Percentiles rank a stretch among this genome's conserved stretches.
phyloP scores from a whole-genome alignment of 164 flowering plant genomes.

The Euptelea pleiosperma region DNA sequence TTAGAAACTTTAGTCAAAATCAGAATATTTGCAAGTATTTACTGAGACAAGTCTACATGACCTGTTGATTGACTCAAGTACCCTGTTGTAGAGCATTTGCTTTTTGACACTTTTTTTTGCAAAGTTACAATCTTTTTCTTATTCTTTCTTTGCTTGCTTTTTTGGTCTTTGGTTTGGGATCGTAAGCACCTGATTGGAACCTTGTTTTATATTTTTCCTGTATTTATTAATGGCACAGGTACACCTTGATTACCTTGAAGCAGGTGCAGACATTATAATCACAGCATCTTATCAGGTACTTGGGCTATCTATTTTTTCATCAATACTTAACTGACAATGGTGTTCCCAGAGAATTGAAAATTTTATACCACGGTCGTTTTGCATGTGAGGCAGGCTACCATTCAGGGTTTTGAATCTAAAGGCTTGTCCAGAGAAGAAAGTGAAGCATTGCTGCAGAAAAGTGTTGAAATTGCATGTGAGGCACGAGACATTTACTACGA shows the following conservation, averaged over 20 bases:
- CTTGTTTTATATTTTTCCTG: not conserved
- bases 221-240: slow-evolving; percentile 35
- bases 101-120: too few species aligned
- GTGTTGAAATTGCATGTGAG: slow-evolving; percentile 59
- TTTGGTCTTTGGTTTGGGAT: too few species aligned
- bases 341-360: not conserved
- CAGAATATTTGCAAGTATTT: too few species aligned
- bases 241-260: slow-evolving; percentile 78
- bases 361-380: not conserved
- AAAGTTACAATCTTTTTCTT: too few species aligned
- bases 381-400: slow-evolving; percentile 40
- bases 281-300: slow-evolving; percentile 74
- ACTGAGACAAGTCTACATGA: too few species aligned
- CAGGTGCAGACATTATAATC: slow-evolving; percentile 69
- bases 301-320: not conserved
- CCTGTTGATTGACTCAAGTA: too few species aligned
- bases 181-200: too few species aligned
- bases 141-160: too few species aligned
- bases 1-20: too few species aligned
- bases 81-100: too few species aligned
- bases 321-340: not conserved
- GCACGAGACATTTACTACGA: slow-evolving; percentile 45
- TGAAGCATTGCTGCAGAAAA: slow-evolving; percentile 49
- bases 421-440: slow-evolving; percentile 52
- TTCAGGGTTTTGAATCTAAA: slow-evolving; percentile 58